These are phyloP conservation scores for Aphanoascus verrucosus DNA, from an alignment of 2,329 filamentous ascomycete genomes.

Conservation along the genomic window DNA sequence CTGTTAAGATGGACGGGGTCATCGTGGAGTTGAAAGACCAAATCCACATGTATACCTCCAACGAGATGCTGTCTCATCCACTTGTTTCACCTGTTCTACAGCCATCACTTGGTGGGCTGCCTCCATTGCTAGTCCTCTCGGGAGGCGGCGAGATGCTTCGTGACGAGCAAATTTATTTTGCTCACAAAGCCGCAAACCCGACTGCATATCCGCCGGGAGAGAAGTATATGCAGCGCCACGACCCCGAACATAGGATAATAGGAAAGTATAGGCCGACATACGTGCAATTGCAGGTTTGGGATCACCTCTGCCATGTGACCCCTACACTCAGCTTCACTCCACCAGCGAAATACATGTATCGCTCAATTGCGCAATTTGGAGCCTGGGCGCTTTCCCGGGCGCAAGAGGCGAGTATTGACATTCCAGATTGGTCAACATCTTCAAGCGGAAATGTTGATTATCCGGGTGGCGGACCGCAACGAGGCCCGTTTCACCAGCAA, in stretches of 20 bases:
- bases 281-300: constrained; percentile 92
- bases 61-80: constrained; percentile 73
- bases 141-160: constrained; percentile 82
- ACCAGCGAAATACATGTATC: constrained; percentile 95
- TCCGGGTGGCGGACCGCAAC: not conserved
- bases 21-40: constrained; percentile 72
- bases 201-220: constrained; percentile 60
- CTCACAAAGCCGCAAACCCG: constrained; percentile 87
- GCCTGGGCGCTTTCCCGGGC: constrained; percentile 81
- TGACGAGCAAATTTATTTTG: constrained; percentile 90
- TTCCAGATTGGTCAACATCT: constrained; percentile 48
- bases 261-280: constrained; percentile 69
- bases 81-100: constrained; percentile 83
- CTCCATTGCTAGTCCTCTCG: constrained; percentile 73
- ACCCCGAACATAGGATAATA: constrained; percentile 44
- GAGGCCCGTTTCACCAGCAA: not conserved
- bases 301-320: constrained; percentile 83
- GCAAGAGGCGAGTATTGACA: constrained; percentile 69
- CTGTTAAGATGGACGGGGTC: constrained; percentile 60
- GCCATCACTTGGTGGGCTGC: constrained; percentile 77
- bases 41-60: constrained; percentile 79
- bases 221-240: constrained; percentile 51
- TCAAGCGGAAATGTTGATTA: constrained; percentile 2
- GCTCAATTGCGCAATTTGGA: constrained; percentile 82
- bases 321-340: constrained; percentile 90